phyloP scores from a whole-genome alignment of 2,329 filamentous ascomycete species.

The Cladosporium sphaerospermum region DNA sequence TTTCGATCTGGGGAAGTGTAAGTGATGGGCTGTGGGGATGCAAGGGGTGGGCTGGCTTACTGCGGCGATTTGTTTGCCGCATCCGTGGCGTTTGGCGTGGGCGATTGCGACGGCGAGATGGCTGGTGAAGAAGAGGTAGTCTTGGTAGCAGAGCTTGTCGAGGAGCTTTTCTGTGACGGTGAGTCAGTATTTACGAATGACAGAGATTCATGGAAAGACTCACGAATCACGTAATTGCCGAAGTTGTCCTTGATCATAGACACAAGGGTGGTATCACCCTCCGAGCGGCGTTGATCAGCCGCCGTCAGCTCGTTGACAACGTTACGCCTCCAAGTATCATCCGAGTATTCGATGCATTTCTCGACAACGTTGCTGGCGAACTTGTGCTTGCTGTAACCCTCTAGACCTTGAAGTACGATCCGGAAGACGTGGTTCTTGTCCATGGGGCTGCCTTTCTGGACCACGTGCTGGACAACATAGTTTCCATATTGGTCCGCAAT shows the following conservation, averaged over 20 bases:
- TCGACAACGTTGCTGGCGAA: slow-evolving; percentile 97
- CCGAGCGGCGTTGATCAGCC: slow-evolving; percentile 47
- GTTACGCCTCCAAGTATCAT: slow-evolving; percentile 59
- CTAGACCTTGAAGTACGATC: slow-evolving; percentile 64
- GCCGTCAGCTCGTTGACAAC: slow-evolving; percentile 60
- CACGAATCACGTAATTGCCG: slow-evolving; percentile 95
- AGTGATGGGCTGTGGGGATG: slow-evolving; percentile 25
- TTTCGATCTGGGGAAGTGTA: slow-evolving; percentile 33
- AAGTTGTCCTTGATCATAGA: slow-evolving; percentile 82
- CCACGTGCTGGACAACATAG: slow-evolving; percentile 91
- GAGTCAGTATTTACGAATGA: slow-evolving; percentile 15
- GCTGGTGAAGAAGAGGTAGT: slow-evolving; percentile 38
- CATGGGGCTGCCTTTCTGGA: slow-evolving; percentile 66
- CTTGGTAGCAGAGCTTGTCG: slow-evolving; percentile 35
- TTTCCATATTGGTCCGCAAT: slow-evolving; percentile 89
- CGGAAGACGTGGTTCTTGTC: slow-evolving; percentile 68
- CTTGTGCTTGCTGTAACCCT: slow-evolving; percentile 85
- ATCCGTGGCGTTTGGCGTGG: slow-evolving; percentile 37
- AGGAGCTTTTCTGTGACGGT: slow-evolving; percentile 67
- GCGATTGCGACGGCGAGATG: slow-evolving; percentile 40
- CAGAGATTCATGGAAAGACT: slow-evolving; percentile 37
- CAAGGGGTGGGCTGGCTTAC: slow-evolving; percentile 45
- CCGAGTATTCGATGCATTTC: slow-evolving; percentile 73
- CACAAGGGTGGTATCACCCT: slow-evolving; percentile 62
- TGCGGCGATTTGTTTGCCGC: slow-evolving; percentile 39